Evolutionary conservation across 1,139 yeast genomes (phyloP).

Genomic region (Sugiyamaella xylanicola): DNA sequence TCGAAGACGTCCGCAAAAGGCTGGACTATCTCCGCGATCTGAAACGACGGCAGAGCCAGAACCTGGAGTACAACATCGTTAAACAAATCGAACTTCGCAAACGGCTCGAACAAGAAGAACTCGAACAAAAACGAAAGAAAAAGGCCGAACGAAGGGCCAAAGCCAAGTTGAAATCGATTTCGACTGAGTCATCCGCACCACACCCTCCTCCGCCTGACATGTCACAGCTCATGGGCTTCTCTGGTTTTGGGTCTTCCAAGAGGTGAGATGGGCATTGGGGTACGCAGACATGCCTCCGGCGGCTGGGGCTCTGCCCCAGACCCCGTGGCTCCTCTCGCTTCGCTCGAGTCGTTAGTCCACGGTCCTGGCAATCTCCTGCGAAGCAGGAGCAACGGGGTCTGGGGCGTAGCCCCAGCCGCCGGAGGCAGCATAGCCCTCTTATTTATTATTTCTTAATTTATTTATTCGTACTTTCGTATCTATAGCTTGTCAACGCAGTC

Average conservation of each 20-base stretch:
- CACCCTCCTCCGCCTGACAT: slow-evolving; percentile 37
- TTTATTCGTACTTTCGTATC: too few relatives aligned
- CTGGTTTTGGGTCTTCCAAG: slow-evolving; percentile 44
- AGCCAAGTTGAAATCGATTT: slow-evolving; percentile 32
- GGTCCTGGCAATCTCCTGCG: too few relatives aligned
- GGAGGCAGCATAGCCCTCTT: too few relatives aligned
- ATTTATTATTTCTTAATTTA: too few relatives aligned
- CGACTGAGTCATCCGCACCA: slow-evolving; percentile 15
- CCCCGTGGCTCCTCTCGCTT: slow-evolving; percentile 3
- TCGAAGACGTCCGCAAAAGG: slow-evolving; percentile 43
- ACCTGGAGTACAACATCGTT: slow-evolving; percentile 46
- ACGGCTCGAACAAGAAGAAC: slow-evolving; percentile 47
- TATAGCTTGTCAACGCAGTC: too few relatives aligned
- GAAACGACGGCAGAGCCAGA: slow-evolving; percentile 45
- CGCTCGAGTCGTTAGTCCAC: too few relatives aligned
- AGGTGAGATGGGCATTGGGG: not conserved
- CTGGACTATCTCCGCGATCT: slow-evolving; percentile 36
- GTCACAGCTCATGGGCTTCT: slow-evolving; percentile 61
- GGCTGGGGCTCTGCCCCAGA: not conserved
- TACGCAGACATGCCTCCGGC: not conserved
- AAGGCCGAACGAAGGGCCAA: slow-evolving; percentile 35
- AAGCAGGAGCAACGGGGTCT: too few relatives aligned
- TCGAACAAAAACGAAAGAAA: slow-evolving; percentile 31
- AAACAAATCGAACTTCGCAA: slow-evolving; percentile 51
- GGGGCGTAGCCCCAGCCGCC: too few relatives aligned